phyloP scores from a whole-genome alignment of 1,284 basidiomycete species.

The Apiotrichum laibachii region DNA sequence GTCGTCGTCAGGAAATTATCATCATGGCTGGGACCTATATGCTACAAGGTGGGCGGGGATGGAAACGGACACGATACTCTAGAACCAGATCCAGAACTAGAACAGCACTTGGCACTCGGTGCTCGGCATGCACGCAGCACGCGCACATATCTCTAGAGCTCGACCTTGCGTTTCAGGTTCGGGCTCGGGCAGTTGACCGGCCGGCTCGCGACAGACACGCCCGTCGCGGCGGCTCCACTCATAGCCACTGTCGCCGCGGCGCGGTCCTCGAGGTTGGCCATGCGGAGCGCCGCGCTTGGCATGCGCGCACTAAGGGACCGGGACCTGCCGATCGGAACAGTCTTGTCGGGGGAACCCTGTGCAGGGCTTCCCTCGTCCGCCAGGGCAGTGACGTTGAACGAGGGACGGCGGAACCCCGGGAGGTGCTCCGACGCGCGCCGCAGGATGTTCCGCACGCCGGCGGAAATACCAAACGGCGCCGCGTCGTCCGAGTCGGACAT shows the following conservation, averaged over 20 bases:
- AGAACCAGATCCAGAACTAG: too few relatives aligned
- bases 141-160: background rate
- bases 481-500: slow-evolving; percentile 5
- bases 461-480: background rate
- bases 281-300: background rate
- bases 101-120: too few relatives aligned
- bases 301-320: slow-evolving; percentile 1
- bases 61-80: too few relatives aligned
- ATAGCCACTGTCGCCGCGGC: too few relatives aligned
- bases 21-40: too few relatives aligned
- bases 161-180: background rate
- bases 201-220: background rate
- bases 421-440: slow-evolving; percentile 41
- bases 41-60: too few relatives aligned
- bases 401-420: slow-evolving; percentile 28
- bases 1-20: too few relatives aligned
- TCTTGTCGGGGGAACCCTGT: background rate
- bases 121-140: too few relatives aligned
- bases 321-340: background rate
- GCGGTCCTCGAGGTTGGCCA: background rate
- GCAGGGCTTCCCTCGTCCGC: too few relatives aligned
- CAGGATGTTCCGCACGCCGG: slow-evolving; percentile 29
- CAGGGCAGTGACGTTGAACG: slow-evolving; percentile 2
- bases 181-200: background rate
- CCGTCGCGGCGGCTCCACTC: too few relatives aligned